phyloP scores from a whole-genome alignment of 2,329 filamentous ascomycete species.

The Arthroderma uncinatum region DNA sequence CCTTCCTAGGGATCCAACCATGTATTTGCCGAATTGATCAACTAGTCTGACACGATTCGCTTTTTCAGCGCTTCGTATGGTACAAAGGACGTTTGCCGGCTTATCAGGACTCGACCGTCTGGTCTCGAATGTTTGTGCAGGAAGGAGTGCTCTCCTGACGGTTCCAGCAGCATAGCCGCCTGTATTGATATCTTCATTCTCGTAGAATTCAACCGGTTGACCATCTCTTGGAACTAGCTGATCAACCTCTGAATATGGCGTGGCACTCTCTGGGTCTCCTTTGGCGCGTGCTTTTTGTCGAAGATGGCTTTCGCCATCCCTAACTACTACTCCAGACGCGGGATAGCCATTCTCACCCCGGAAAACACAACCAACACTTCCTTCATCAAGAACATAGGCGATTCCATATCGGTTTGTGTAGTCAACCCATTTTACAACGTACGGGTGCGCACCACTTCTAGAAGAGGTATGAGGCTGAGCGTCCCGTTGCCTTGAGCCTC shows the following conservation, averaged over 20 bases:
- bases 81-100: constrained; percentile 23
- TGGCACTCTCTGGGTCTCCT: constrained; percentile 20
- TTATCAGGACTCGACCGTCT: constrained; percentile 21
- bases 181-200: constrained; percentile 30
- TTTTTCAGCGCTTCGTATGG: constrained; percentile 36
- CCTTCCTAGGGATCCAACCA: constrained; percentile 39
- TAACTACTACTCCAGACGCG: constrained; percentile 36
- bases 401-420: constrained; percentile 44
- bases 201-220: constrained; percentile 38
- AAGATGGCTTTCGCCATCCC: constrained; percentile 38
- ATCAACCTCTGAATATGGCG: constrained; percentile 31
- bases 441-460: constrained; percentile 29
- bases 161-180: constrained; percentile 24
- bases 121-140: constrained; percentile 31
- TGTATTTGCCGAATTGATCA: constrained; percentile 43
- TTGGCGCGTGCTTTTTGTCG: constrained; percentile 34
- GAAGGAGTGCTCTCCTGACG: constrained; percentile 32
- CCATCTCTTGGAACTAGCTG: constrained; percentile 36
- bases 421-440: constrained; percentile 44
- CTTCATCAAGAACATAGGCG: constrained; percentile 42
- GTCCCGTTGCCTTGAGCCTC: constrained; percentile 13
- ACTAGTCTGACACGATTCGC: constrained; percentile 39
- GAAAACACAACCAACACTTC: constrained; percentile 41
- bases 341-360: constrained; percentile 36
- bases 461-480: constrained; percentile 21